Evolutionary conservation across 2,329 filamentous ascomycete species (phyloP).

Genomic region (Fusarium sp.): DNA sequence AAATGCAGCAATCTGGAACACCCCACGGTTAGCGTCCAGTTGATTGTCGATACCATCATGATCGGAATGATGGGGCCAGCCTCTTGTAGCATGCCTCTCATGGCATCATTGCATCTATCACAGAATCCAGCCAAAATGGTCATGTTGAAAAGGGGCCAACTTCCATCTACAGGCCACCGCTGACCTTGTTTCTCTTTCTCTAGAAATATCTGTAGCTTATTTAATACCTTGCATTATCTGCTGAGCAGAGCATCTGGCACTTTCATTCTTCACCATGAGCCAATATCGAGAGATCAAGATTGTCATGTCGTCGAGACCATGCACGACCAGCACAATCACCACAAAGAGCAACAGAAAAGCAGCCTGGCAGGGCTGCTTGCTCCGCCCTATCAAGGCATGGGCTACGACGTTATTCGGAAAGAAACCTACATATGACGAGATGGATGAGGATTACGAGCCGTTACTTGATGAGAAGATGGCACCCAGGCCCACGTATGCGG

Average conservation of each 20-base stretch:
- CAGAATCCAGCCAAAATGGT: background rate
- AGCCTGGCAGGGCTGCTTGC: conserved; percentile 29
- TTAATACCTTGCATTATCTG: conserved; percentile 3
- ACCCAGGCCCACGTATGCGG: conserved; percentile 59
- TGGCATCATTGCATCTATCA: conserved; percentile 5
- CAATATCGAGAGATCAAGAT: conserved; percentile 37
- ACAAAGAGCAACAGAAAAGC: conserved; percentile 3
- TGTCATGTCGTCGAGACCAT: conserved; percentile 24
- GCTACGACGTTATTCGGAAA: conserved; percentile 10
- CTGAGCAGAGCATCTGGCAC: conserved; percentile 16
- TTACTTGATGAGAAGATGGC: conserved; percentile 33
- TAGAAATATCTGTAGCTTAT: background rate
- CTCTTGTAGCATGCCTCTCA: conserved; percentile 24
- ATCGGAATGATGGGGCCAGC: conserved; percentile 39
- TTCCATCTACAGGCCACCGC: background rate
- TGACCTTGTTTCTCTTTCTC: too few species aligned
- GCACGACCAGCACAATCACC: background rate
- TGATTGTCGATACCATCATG: conserved; percentile 6
- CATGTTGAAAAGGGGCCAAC: conserved; percentile 31
- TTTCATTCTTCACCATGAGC: conserved; percentile 22
- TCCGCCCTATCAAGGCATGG: conserved; percentile 35
- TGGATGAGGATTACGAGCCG: conserved; percentile 44
- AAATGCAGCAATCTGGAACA: conserved; percentile 30
- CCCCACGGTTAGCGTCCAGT: background rate
- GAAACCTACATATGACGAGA: conserved; percentile 3